phyloP scores from a whole-genome alignment of 768 basidiomycete species.

The Pleurotus giganteus region DNA sequence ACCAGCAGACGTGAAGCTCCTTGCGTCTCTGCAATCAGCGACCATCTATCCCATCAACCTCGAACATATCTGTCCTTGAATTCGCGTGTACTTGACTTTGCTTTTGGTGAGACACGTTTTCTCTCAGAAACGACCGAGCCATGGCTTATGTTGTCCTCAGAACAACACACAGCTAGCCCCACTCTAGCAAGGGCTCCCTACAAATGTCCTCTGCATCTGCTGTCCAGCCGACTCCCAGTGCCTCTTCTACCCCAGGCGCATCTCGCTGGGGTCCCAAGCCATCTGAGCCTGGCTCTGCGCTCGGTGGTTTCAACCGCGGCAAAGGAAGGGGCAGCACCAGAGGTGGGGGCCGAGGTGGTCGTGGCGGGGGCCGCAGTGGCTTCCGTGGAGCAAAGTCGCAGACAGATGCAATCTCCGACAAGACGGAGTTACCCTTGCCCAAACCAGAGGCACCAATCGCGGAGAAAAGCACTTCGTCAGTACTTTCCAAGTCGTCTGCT shows the following conservation, averaged over 20 bases:
- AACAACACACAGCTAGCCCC: neutral
- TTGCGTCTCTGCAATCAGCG: neutral
- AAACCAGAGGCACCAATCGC: slow-evolving; percentile 19
- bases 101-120: slow-evolving; percentile 6
- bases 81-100: neutral
- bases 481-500: slow-evolving; percentile 15
- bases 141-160: slow-evolving; percentile 1
- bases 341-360: slow-evolving; percentile 30
- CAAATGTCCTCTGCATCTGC: slow-evolving; percentile 12
- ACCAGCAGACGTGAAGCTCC: neutral
- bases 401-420: slow-evolving; percentile 18
- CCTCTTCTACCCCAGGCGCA: slow-evolving; percentile 28
- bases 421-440: slow-evolving; percentile 14
- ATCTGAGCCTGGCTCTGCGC: slow-evolving; percentile 45
- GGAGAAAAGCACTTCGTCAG: slow-evolving; percentile 8
- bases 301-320: slow-evolving; percentile 40
- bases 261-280: slow-evolving; percentile 45
- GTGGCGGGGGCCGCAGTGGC: slow-evolving; percentile 31
- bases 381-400: slow-evolving; percentile 26
- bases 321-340: slow-evolving; percentile 31
- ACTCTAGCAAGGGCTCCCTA: neutral
- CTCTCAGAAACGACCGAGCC: neutral
- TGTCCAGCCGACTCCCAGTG: slow-evolving; percentile 19
- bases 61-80: neutral
- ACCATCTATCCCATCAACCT: neutral